A percentile compares a stretch with the other conserved stretches of the same genome.
Conservation (phyloP, 169 alveolate species). For the Cryptosporidium canis region DNA sequence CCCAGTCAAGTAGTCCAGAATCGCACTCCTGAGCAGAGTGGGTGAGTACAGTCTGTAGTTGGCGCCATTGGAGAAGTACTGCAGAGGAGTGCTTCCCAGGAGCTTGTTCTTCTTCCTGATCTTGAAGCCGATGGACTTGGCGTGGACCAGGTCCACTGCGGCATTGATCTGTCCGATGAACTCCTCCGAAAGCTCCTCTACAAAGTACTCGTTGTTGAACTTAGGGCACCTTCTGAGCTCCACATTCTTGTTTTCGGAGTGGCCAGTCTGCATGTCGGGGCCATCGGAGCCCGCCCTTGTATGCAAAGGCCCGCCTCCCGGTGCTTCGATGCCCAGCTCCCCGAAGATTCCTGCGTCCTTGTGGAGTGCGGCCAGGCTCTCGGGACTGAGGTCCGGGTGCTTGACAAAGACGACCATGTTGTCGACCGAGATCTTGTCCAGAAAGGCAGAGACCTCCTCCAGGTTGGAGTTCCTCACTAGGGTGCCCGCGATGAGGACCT, state of each 20-base stretch:
- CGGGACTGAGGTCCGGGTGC: background rate
- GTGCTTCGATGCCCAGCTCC: background rate
- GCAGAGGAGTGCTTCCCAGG: constrained; percentile 1
- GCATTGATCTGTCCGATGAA: background rate
- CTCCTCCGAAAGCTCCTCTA: background rate
- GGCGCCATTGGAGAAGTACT: background rate
- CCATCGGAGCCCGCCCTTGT: no score
- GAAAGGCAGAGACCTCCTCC: constrained; percentile 17
- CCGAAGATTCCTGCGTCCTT: background rate
- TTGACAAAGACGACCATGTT: background rate
- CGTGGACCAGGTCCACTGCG: background rate
- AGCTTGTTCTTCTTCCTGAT: constrained; percentile 30
- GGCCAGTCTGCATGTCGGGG: background rate
- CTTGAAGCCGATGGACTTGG: background rate
- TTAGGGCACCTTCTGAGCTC: background rate
- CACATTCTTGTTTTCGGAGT: background rate
- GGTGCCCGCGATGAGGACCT: constrained; percentile 46
- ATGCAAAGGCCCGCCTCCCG: no score
- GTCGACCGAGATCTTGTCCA: background rate
- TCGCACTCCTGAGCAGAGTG: constrained; percentile 1
- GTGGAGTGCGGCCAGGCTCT: background rate
- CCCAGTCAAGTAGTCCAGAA: constrained; percentile 5
- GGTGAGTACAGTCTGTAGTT: constrained; percentile 23
- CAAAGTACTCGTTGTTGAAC: background rate
- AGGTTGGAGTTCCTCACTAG: background rate